Evolutionary conservation across 2,329 filamentous ascomycete species (phyloP), one percentile per base, ranked within the genome.

Genomic region (Fusarium anguioides): DNA sequence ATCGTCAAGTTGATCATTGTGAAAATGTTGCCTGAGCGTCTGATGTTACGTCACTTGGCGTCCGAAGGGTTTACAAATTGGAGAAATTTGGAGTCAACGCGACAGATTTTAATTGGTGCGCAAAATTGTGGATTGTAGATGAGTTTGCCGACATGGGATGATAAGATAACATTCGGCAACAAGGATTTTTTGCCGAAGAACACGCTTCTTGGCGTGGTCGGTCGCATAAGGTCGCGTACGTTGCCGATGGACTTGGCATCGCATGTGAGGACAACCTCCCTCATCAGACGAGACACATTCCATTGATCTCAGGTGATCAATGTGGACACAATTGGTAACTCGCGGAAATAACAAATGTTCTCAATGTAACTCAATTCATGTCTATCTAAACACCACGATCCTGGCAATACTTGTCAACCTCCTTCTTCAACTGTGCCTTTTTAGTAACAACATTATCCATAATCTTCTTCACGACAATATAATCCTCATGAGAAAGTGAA

Each of bases 361-460:
- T n/a, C n/a, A n/a, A n/a, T n/a, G n/a, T n/a, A n/a, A n/a, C n/a
- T n/a, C n/a, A n/a, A n/a, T n/a, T n/a, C n/a, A n/a, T 29, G 27
- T 29, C 27, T 29, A 29, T 31, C 31, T 33, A 64, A 24, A 84
- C 81, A 0, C 82, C 83, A 39, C 89, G 81, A 79, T 92, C 89
- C 41, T 82, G 81, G 71, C 91, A 93, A 75, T 92, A 94, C 80
- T 90, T 91, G 61, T 85, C 85, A 8, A 94, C 91, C 80, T 94
- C 91, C 81, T 91, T 93, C 61, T 81, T 81, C 73, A 94, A 77
- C 57, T 84, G 90, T 51, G 88, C 86, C 60, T 84, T 84, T 81
- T 93, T 91, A 53, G 86, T 81, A 44, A 82, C 77, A 3, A 88
- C 89, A 20, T 83, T 81, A 18, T 91, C 89, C 87, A 93, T 91